A percentile compares a stretch with the other conserved stretches of the same genome.
These are phyloP conservation scores for Hymenoscyphus fraxineus DNA, from an alignment of 2,329 filamentous ascomycete genomes.

Conservation along the genomic window DNA sequence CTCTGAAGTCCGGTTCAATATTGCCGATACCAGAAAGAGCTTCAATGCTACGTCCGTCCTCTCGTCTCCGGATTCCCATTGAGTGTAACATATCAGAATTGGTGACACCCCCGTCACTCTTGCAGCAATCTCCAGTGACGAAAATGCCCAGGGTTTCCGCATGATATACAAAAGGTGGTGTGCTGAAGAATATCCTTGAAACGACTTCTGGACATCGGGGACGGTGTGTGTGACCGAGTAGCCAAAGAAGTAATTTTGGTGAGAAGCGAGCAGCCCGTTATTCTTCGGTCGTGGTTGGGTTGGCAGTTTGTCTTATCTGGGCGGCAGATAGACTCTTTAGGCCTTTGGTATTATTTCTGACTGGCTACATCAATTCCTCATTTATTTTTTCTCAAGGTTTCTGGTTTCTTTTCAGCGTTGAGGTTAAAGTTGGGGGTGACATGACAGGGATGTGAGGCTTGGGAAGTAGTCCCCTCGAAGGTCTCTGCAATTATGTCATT, in stretches of 20 bases:
- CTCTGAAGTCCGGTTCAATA: not conserved
- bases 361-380: not conserved
- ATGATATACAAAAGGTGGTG: too few relatives aligned
- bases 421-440: not conserved
- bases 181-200: too few relatives aligned
- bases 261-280: too few relatives aligned
- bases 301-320: too few relatives aligned
- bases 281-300: too few relatives aligned
- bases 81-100: not conserved
- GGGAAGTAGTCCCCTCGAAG: not conserved
- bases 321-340: too few relatives aligned
- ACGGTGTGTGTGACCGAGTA: too few relatives aligned
- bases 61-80: not conserved
- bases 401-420: not conserved
- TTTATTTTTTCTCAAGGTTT: not conserved
- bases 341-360: not conserved
- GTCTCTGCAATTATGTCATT: too few relatives aligned
- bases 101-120: not conserved
- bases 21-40: not conserved
- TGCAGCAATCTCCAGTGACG: not conserved
- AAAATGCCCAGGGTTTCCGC: not conserved
- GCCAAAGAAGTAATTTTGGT: too few relatives aligned
- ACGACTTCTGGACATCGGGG: too few relatives aligned
- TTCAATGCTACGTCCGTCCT: not conserved
- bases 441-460: not conserved